Base-by-base conservation (phyloP, 2,329 filamentous ascomycete species). In the Phialophora tarda region DNA sequence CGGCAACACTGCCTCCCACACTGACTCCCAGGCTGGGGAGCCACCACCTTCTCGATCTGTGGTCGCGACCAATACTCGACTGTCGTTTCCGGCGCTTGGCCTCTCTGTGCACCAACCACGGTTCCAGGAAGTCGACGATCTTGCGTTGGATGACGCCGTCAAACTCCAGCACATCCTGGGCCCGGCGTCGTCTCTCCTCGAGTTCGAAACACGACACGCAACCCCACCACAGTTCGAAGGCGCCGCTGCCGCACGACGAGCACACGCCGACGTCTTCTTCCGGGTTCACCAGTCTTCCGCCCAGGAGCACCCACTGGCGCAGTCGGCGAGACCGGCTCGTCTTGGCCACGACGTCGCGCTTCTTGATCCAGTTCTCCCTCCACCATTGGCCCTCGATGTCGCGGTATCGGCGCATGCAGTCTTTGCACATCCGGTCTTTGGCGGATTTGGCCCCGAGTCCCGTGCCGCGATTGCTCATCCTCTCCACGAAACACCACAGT, bases 311-410 rank as follows among this genome's bases (percentile, higher is more conserved):
- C 63, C 63, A 70, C 6, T 58, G 63, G 12, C 64, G 55, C 21
- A 71, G 21, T 51, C 69, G 55, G 23, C 26, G 50, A 28, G 24
- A 23, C 48, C 24, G 54, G 24, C 60, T 63, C 23, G 48, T 23
- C 41, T 66, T 66, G 24, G 61, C 8, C 7, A 65, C 67, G 11
- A 47, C 63, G 12, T 69, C 69, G 28, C 59, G 60, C 34, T 63
- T 67, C 48, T 62, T 59, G 48, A 71, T 57, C 67, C 69, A 69
- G 48, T 69, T 69, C 58, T 71, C 69, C 58, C 63, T 67, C 64
- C 65, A 71, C 69, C 67, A 71, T 21, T 59, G 24, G 7, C 69
- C 69, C 23, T 67, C 69, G 17, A 69, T 64, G 21, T 65, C 55
- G 32, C 68, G 66, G 7, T 71, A 67, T 12, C 66, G 53, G 48